phyloP scores from a whole-genome alignment of 148 eudicot genomes.

The Persicaria maculosa region DNA sequence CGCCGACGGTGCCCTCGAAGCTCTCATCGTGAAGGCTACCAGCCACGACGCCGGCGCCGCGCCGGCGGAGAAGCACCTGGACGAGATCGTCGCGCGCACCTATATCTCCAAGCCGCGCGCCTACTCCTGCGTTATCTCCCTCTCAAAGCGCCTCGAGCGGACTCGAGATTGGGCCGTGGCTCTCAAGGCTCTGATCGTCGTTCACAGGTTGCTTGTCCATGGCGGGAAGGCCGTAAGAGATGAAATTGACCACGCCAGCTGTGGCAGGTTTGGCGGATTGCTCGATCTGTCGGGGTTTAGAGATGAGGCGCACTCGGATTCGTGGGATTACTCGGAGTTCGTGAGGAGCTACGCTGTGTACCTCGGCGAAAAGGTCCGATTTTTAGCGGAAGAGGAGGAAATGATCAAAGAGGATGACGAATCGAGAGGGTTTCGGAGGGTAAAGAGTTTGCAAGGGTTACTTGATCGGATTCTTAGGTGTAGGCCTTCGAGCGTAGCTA shows the following conservation, averaged over 20 bases:
- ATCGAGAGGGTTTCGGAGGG: conserved; percentile 38
- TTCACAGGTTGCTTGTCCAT: conserved; percentile 35
- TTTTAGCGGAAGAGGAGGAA: conserved; percentile 15
- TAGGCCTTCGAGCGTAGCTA: conserved; percentile 35
- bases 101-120: conserved; percentile 27
- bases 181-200: conserved; percentile 40
- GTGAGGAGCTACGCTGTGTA: conserved; percentile 48
- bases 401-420: conserved; percentile 18
- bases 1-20: conserved; percentile 41
- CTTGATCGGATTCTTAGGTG: conserved; percentile 43
- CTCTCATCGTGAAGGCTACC: conserved; percentile 48
- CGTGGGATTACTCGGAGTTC: conserved; percentile 52
- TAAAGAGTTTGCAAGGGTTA: conserved; percentile 35
- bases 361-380: conserved; percentile 37
- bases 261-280: conserved; percentile 29
- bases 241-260: conserved; percentile 34
- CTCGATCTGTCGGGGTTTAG: conserved; percentile 49
- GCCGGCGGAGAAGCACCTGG: conserved; percentile 21
- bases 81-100: conserved; percentile 29
- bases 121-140: conserved; percentile 27
- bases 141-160: conserved; percentile 29
- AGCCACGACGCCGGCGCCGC: conserved; percentile 39
- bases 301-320: conserved; percentile 45
- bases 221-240: conserved; percentile 29
- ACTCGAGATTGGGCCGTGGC: conserved; percentile 62